Evolutionary conservation across 441 rosid genomes (phyloP).

Genomic region (Codiaeum variegatum): DNA sequence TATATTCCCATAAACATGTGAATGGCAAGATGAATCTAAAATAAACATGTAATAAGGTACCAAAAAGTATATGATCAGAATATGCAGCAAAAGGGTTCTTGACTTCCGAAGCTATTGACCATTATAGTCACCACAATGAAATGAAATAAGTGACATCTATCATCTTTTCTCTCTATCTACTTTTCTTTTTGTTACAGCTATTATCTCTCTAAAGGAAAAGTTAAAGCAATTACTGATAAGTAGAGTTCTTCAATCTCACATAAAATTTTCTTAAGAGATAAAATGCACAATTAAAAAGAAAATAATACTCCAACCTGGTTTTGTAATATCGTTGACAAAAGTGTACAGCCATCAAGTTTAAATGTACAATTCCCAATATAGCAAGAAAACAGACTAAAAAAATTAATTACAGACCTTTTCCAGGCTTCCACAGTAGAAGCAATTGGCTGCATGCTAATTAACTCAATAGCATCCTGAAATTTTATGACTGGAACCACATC

Average conservation of each 20-base stretch:
- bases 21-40: not conserved
- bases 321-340: not conserved
- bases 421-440: slow-evolving; percentile 70
- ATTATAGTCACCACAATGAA: not conserved
- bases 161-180: not conserved
- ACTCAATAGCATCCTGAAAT: slow-evolving; percentile 85
- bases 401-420: slow-evolving; percentile 59
- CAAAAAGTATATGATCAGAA: not conserved
- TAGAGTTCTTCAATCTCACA: not conserved
- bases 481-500: slow-evolving; percentile 92
- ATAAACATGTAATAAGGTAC: not conserved
- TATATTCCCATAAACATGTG: not conserved
- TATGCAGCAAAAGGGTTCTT: not conserved
- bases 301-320: not conserved
- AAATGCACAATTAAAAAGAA: slow-evolving; percentile 4
- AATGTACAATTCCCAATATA: not conserved
- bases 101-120: not conserved
- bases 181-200: not conserved
- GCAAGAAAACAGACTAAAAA: not conserved
- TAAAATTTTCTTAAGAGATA: not conserved
- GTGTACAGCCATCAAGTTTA: not conserved
- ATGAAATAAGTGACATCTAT: not conserved
- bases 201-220: not conserved
- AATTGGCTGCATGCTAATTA: slow-evolving; percentile 90
- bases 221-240: not conserved